Base-by-base conservation (phyloP, 2,329 filamentous ascomycete species). In the Arthrobotrys conoides region DNA sequence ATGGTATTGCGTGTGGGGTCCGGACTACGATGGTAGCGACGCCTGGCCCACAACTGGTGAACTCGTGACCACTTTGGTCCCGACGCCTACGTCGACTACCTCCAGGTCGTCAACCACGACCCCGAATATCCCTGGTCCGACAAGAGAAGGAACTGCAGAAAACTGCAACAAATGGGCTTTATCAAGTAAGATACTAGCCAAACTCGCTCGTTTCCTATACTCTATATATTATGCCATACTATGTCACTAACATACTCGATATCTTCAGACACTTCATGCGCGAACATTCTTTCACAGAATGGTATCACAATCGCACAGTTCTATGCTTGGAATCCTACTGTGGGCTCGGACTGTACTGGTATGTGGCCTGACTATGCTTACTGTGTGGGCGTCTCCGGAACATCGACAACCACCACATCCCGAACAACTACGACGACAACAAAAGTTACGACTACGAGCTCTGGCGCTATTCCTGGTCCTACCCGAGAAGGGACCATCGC, bases 101-200 rank as follows among this genome's bases (percentile, higher is more conserved):
- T 49, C 71, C 18, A 51, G 24, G 30, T 67, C 71, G n/a, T 51
- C 71, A 49, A 61, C 61, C 49, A 67, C 71, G 33, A 61, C 71
- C 20, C 41, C 49, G 18, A 67, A 57, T 63, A 63, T 63, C 20
- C 71, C 71, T 63, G 71, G 61, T 10, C 71, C 71, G 3, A 75
- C 71, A 20, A 22, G 64, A 55, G 71, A 75, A 51, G 71, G 71
- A 61, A 68, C 64, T 18, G 63, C 48, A 41, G 41, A n/a, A 41
- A 68, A 75, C 20, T 75, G 71, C 27, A 75, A 61, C 61, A 67
- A 68, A 67, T 75, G 71, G 71, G 71, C 36, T n/a, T 53, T 75
- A 61, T 18, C 64, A 30, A 49, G 71, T 75, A 75, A 57, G 64
- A 61, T n/a, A n/a, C 55, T 38, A 67, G 33, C 27, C 48, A 55